These are phyloP conservation scores for Fusarium sp. DNA, from an alignment of 2,329 filamentous ascomycete species.

Conservation along the genomic window DNA sequence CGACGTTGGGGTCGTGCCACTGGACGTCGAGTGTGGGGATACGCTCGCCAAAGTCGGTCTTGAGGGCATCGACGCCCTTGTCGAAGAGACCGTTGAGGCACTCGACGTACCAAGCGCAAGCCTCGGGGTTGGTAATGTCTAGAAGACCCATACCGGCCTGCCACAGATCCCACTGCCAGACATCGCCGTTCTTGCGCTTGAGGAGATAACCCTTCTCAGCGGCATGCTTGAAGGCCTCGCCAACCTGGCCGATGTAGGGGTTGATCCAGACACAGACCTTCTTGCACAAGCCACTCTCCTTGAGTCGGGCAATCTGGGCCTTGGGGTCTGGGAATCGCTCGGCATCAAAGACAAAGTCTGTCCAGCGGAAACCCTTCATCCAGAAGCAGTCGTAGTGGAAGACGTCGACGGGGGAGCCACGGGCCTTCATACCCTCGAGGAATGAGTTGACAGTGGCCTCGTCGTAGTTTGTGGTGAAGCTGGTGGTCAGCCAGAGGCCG, in stretches of 20 bases:
- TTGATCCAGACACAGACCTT: constrained; percentile 81
- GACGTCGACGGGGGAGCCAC: constrained; percentile 71
- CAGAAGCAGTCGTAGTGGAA: constrained; percentile 83
- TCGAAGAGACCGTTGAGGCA: constrained; percentile 71
- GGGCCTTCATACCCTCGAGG: constrained; percentile 71
- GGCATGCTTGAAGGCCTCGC: constrained; percentile 69
- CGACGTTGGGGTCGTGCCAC: constrained; percentile 66
- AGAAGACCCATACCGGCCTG: constrained; percentile 78
- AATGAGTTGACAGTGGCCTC: constrained; percentile 72
- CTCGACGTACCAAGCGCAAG: constrained; percentile 68
- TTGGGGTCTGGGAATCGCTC: constrained; percentile 73
- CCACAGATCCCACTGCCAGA: constrained; percentile 81
- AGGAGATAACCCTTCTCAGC: constrained; percentile 72
- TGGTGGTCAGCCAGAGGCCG: constrained; percentile 78
- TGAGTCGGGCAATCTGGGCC: constrained; percentile 69
- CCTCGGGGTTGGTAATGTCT: constrained; percentile 76
- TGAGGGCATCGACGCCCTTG: constrained; percentile 73
- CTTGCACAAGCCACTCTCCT: constrained; percentile 65
- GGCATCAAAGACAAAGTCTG: constrained; percentile 74
- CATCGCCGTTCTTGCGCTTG: constrained; percentile 71
- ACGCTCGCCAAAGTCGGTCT: constrained; percentile 78
- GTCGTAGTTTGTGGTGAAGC: constrained; percentile 76
- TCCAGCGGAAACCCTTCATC: constrained; percentile 79
- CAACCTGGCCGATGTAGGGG: constrained; percentile 74
- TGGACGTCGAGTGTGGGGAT: constrained; percentile 70